Base-by-base conservation (phyloP, 257 asterid species). In the Capsicum baccatum region DNA sequence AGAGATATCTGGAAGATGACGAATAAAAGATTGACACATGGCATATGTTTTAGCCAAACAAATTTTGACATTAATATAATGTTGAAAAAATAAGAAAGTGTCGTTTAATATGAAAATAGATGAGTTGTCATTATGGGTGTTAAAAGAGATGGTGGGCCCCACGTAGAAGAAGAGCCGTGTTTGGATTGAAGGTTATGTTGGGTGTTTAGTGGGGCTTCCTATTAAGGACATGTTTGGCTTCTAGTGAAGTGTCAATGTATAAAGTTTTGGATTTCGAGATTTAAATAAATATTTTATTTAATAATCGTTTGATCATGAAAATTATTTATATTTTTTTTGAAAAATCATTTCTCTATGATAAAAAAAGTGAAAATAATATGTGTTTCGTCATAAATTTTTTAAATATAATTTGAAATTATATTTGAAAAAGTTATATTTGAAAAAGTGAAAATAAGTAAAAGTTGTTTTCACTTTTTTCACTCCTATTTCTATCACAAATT, bases 121-220 rank as follows among this genome's bases (percentile, higher is more conserved):
- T 50, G 62, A 50, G 62, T 50, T 74, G 81, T 74, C 81, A 15
- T 48, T 6, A 5, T 1, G 37, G n/a, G 58, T 8, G 2, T 48
- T 48, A 50, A 50, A 9, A 17, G 9, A 16, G 5, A 39, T 4
- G 4, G n/a, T 48, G 60, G 37, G 80, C 3, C n/a, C 59, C 19
- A 74, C 19, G 12, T 19, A 42, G 16, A 6, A 26, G 47, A 52
- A 74, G 47, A 50, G 81, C 62, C 81, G 81, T 74, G 81, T 74
- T 74, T 13, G 62, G 44, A 19, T 74, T 74, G 80, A 50, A 50
- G 35, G 67, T 3, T 3, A n/a, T 48, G 11, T 48, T 48, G 13
- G 12, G 26, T 9, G 13, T n/a, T n/a, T n/a, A 60, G 42, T 63
- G 42, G 15, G 70, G 1, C 13, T 6, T 0, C 13, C 13, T 35